Evolutionary conservation across 2,329 filamentous ascomycete species (phyloP).

Genomic region (Teratosphaeria epicoccoides): DNA sequence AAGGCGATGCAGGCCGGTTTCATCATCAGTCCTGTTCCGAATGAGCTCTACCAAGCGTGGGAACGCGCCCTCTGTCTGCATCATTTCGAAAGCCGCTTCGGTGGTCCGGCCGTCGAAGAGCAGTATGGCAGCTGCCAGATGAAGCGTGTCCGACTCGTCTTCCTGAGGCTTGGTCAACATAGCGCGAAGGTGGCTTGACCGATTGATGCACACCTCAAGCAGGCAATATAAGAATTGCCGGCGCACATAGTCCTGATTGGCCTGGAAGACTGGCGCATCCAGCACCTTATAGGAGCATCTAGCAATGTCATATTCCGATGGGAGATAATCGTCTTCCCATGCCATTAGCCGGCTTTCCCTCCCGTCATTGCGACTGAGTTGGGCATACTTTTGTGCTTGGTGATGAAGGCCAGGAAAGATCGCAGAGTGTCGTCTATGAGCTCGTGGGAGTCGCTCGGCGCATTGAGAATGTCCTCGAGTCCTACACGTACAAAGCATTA

Average conservation of each 20-base stretch:
- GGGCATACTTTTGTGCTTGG: constrained; percentile 54
- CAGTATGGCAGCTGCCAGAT: constrained; percentile 72
- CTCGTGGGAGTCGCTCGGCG: constrained; percentile 49
- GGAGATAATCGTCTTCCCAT: constrained; percentile 55
- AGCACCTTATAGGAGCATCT: constrained; percentile 71
- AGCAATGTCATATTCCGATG: constrained; percentile 67
- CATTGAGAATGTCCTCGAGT: constrained; percentile 54
- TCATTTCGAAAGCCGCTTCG: constrained; percentile 69
- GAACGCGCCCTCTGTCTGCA: constrained; percentile 81
- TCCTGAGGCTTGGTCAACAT: constrained; percentile 46
- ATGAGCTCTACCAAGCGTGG: constrained; percentile 73
- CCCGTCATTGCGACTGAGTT: constrained; percentile 2
- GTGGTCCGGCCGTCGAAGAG: constrained; percentile 75
- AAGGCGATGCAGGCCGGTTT: constrained; percentile 64
- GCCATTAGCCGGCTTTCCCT: not conserved
- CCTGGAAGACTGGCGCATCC: constrained; percentile 60
- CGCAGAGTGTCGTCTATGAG: constrained; percentile 77
- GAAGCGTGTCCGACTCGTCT: constrained; percentile 68
- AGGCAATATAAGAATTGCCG: constrained; percentile 87
- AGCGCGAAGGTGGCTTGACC: not conserved
- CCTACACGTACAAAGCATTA: constrained; percentile 34
- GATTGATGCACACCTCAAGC: constrained; percentile 44
- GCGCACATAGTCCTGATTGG: constrained; percentile 76
- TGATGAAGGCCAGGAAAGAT: constrained; percentile 69
- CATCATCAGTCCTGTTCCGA: constrained; percentile 49